Evolutionary conservation across 352 stramenopile genomes (phyloP), one percentile per base, ranked within the genome.

Genomic region (Blastocystis sp.): DNA sequence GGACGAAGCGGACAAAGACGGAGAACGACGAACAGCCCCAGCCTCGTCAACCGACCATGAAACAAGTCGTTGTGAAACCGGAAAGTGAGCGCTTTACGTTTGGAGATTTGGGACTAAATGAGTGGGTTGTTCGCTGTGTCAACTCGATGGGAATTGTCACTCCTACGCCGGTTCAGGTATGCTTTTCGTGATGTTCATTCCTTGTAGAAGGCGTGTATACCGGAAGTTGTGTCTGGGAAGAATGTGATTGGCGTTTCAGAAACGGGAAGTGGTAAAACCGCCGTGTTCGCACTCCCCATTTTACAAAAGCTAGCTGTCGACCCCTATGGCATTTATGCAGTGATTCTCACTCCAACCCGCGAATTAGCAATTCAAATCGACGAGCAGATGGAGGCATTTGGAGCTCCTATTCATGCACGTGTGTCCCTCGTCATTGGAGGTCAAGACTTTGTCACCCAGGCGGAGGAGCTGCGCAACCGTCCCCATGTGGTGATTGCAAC

Each of bases 311-410:
- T 98, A 6, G 54, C 87, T 44, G 18, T 27, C 1, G 87, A 89
- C 63, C 64, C 75, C 72, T 91, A 90, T 67, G 94, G 95, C 1
- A 94, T 97, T 38, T 98, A 94, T 88, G 94, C 92, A 0, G 89
- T 98, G 21, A 92, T 99, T 57, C 87, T 99, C 38, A 97, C 94
- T 64, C 96, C 96, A 4, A 98, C 95, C 42, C 89, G 96, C 24
- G 96, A 99, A 90, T 90, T 99, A 11, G 96, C 95, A 24, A 97
- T 97, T 87, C 96, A 99, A 90, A 98, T 98, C 87, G 91, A 93
- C 49, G 95, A 98, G 84, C 94, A 98, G 88, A 95, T 99, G 57
- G 91, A 95, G 42, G 95, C 94, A 0, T 92, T 99, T 40, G 93
- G 93, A 4, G 88, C 87, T 0, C 91, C 92, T n/a, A 96, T 95